Base-by-base conservation (phyloP, 1,284 basidiomycete species). In the Exobasidium cylindrosporum region DNA sequence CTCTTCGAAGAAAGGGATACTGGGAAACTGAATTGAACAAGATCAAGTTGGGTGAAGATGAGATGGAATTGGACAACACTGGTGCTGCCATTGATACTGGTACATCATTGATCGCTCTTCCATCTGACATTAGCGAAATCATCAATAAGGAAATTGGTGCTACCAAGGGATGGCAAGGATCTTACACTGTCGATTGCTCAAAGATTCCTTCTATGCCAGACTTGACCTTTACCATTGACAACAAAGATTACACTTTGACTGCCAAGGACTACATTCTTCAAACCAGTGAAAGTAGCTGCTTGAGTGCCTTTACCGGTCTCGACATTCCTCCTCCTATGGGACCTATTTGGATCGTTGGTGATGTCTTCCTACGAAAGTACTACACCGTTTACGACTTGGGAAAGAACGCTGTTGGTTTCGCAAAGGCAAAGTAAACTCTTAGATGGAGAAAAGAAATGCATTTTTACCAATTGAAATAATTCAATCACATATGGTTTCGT, bases 41-140 rank as follows among this genome's bases (percentile, higher is more conserved):
- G 67, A 73, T 83, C 63, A 73, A 72, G 32, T 81, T 82, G 57
- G 82, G 80, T 44, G 92, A 97, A 81, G 92, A 82, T 67, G 74
- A 73, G 60, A 70, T 97, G 61, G 92, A 94, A 81, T 87, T 98
- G 28, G 85, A 91, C 82, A 88, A 88, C 80, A 86, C 97, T 62
- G 78, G 83, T 4, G 93, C 97, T 64, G 94, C 92, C 61, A 85
- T 88, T 56, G 94, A 70, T 68, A 72, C 73, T 87, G 60, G 92
- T 61, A 94, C 92, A 57, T 92, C 90, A 13, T 84, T 95, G 65
- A 95, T 96, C 69, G 92, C 88, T 56, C 84, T 96, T 63, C 96
- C 96, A 62, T 88, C 88, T 64, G 95, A 98, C 78, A 86, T 97
- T 60, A 93, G 95, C 64, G 96, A 98, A 84, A 92, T 99, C 89